Base-by-base conservation (phyloP, 2,329 filamentous ascomycete genomes). In the Ophiostoma sp. region DNA sequence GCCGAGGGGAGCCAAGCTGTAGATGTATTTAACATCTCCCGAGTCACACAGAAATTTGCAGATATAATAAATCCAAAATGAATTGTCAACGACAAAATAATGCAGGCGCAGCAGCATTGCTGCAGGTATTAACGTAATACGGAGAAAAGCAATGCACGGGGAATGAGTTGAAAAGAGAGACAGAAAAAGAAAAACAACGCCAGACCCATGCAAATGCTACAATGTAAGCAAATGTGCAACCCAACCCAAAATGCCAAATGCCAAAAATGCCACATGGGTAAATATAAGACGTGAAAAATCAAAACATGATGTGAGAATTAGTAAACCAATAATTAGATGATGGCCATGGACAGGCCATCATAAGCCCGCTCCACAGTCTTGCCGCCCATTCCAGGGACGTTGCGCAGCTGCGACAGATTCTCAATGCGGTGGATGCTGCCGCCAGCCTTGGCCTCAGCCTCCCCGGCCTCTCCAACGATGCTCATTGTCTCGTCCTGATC, bases 341-440 rank as follows among this genome's bases (percentile, higher is more conserved):
- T 66, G 35, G 69, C 64, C 39, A 39, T 48, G 13, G 68, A 76
- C 13, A 86, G 75, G 2, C 85, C 84, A 39, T 83, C 23, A n/a
- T 57, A 57, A n/a, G 52, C 52, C 52, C n/a, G 52, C 52, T 57
- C 52, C 52, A 57, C 52, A 3, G 52, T 57, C 52, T 57, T 11
- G 52, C 52, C 10, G 52, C 52, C 52, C 23, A 57, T 57, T 23
- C 87, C 86, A 1, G 86, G 86, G 15, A 88, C 78, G 8, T 79
- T 78, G 69, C 82, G 80, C 74, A 89, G 76, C 76, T 89, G 82
- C 52, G 79, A 79, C 72, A 89, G 74, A 23, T 78, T 83, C 73
- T 79, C 79, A 48, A 89, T 82, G 31, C 76, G 76, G 8, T 65
- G 67, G n/a, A 72, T 48, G 41, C n/a, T 4, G 65, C 23, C 11